Conservation (phyloP, 192 early-diverging fungal genomes). For the Podila minutissima region DNA sequence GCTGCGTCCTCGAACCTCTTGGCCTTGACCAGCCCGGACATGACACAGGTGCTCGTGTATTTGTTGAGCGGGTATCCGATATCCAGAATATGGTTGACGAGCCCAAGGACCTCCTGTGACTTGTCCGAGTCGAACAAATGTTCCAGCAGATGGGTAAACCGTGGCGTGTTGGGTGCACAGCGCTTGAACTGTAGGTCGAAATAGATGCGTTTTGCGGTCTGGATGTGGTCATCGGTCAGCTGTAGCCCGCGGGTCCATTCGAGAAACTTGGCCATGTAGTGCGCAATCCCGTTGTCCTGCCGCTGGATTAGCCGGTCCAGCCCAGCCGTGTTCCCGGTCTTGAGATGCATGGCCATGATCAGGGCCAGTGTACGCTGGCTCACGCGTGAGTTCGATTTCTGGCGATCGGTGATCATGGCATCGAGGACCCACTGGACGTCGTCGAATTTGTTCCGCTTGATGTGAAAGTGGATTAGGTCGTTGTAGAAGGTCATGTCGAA, state of each 20-base stretch:
- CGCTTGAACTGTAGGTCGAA: neutral
- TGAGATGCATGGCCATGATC: constrained; percentile 34
- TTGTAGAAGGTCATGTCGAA: constrained; percentile 21
- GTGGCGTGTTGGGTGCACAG: constrained; percentile 23
- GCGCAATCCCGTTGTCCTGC: neutral
- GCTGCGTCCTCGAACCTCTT: constrained; percentile 13
- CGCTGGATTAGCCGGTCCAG: constrained; percentile 8
- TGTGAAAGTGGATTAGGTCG: constrained; percentile 18
- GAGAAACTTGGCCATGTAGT: constrained; percentile 25
- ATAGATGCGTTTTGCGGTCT: constrained; percentile 12
- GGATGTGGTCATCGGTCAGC: constrained; percentile 10
- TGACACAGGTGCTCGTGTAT: constrained; percentile 12
- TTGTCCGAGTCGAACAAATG: neutral
- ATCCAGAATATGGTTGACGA: constrained; percentile 35
- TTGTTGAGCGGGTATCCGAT: constrained; percentile 20
- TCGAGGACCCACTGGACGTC: constrained; percentile 18
- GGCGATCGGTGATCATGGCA: neutral
- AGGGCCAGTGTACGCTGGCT: constrained; percentile 11
- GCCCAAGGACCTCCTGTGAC: constrained; percentile 13
- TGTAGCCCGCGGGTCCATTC: constrained; percentile 32
- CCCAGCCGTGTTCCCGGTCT: constrained; percentile 9
- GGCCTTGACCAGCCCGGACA: constrained; percentile 29
- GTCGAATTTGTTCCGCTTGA: constrained; percentile 22
- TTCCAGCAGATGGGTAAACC: constrained; percentile 21
- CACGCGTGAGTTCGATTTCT: neutral